These are phyloP conservation scores for Fusarium robinianum DNA, from an alignment of 2,329 filamentous ascomycete genomes.

Conservation along the genomic window DNA sequence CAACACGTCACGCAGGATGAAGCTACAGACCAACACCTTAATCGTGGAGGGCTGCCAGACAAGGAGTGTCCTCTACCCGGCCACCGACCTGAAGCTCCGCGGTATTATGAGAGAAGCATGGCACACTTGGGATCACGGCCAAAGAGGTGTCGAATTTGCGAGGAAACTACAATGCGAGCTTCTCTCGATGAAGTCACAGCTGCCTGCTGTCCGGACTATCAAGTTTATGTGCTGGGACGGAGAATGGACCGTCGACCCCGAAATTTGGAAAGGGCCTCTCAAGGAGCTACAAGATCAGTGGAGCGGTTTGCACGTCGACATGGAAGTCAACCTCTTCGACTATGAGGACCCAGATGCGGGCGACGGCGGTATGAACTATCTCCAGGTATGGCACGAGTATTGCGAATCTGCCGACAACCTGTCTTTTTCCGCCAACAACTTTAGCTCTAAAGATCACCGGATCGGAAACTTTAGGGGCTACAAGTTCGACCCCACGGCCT, in stretches of 20 bases:
- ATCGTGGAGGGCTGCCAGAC: slow-evolving; percentile 2
- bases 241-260: background rate
- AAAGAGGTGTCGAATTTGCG: background rate
- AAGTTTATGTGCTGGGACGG: slow-evolving; percentile 10
- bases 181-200: slow-evolving; percentile 2
- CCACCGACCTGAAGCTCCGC: background rate
- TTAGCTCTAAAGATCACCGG: background rate
- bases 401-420: background rate
- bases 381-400: slow-evolving; percentile 1
- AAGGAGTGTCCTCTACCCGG: background rate
- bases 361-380: slow-evolving; percentile 3
- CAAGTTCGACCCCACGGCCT: slow-evolving; percentile 1
- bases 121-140: background rate
- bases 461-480: background rate
- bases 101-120: no score
- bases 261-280: background rate
- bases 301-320: background rate
- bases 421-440: slow-evolving; percentile 2
- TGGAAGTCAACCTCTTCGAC: slow-evolving; percentile 11
- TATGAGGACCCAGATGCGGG: slow-evolving; percentile 1
- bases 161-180: slow-evolving; percentile 1
- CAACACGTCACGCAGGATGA: slow-evolving; percentile 2
- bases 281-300: background rate
- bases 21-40: background rate
- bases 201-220: background rate